Evolutionary conservation across 768 basidiomycete genomes (phyloP).

Genomic region (Gautieria morchelliformis): DNA sequence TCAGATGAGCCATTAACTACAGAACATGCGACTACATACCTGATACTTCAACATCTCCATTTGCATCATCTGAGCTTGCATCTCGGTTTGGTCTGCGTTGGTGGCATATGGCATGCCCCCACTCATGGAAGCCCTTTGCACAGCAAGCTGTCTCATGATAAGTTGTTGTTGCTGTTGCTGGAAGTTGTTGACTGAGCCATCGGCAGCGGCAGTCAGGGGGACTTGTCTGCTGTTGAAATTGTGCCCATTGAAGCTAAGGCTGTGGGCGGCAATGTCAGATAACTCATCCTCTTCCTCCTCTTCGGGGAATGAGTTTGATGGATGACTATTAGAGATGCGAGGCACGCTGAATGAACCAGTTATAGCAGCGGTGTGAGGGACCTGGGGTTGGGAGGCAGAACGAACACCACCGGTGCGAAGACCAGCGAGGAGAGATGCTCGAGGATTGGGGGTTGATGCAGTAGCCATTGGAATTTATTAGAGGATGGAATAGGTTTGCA

Average conservation of each 20-base stretch:
- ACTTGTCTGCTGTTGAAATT: constrained; percentile 25
- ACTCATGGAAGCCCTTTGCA: constrained; percentile 7
- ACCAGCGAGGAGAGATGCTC: constrained; percentile 79
- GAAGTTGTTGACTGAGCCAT: constrained; percentile 59
- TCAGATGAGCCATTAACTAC: constrained; percentile 5
- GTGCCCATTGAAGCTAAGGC: constrained; percentile 38
- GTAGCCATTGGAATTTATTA: constrained; percentile 31
- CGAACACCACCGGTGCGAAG: constrained; percentile 88
- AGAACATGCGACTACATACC: constrained; percentile 30
- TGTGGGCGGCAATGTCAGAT: constrained; percentile 44
- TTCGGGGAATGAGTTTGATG: constrained; percentile 33
- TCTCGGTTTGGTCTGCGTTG: constrained; percentile 32
- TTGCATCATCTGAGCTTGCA: constrained; percentile 59
- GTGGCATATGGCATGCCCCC: constrained; percentile 40
- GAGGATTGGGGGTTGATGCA: constrained; percentile 35
- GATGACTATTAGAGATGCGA: constrained; percentile 40
- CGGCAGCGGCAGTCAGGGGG: constrained; percentile 65
- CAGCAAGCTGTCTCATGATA: constrained; percentile 14
- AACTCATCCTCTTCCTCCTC: constrained; percentile 47
- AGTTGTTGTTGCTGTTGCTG: constrained; percentile 50
- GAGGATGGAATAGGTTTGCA: constrained; percentile 11
- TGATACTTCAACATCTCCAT: constrained; percentile 75
- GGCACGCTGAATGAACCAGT: constrained; percentile 49
- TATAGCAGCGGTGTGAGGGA: constrained; percentile 64
- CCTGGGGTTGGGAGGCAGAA: constrained; percentile 41